Percentiles rank a stretch among this genome's conserved stretches.
Conservation (phyloP, 495 filamentous ascomycete species). For the Emericellopsis terricola region DNA sequence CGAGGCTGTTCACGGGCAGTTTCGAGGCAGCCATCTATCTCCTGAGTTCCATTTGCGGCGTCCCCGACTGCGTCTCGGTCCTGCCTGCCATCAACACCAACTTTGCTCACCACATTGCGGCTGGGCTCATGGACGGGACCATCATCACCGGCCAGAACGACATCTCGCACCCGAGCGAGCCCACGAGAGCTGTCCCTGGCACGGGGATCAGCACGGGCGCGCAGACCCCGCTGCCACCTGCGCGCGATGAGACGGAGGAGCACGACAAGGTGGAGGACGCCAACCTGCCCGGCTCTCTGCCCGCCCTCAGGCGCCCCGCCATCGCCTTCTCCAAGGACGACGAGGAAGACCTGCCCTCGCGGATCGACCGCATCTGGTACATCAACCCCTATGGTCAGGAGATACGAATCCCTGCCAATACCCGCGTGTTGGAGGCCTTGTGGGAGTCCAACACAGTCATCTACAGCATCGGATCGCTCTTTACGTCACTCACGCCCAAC, state of each 20-base stretch:
- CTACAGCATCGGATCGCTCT: slow-evolving; percentile 82
- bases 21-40: slow-evolving; percentile 73
- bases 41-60: slow-evolving; percentile 60
- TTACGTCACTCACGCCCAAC: slow-evolving; percentile 61
- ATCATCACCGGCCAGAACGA: slow-evolving; percentile 83
- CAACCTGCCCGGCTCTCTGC: slow-evolving; percentile 70
- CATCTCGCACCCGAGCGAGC: slow-evolving; percentile 65
- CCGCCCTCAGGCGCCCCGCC: slow-evolving; percentile 58
- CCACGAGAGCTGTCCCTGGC: slow-evolving; percentile 27
- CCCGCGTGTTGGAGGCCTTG: slow-evolving; percentile 53
- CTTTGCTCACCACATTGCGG: slow-evolving; percentile 85
- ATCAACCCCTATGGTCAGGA: slow-evolving; percentile 92
- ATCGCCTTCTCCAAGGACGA: slow-evolving; percentile 59
- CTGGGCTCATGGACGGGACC: slow-evolving; percentile 55
- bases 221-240: background rate
- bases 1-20: slow-evolving; percentile 62
- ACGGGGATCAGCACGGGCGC: background rate
- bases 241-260: slow-evolving; percentile 14
- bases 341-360: slow-evolving; percentile 48
- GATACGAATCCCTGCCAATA: slow-evolving; percentile 66
- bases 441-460: slow-evolving; percentile 45
- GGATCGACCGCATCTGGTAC: slow-evolving; percentile 81
- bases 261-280: slow-evolving; percentile 57
- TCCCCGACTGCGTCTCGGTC: slow-evolving; percentile 56
- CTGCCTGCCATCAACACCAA: slow-evolving; percentile 87